Evolutionary conservation across 116 monocot species (phyloP), one percentile per base, ranked within the genome.

Genomic region (Phalaenopsis hybrid): DNA sequence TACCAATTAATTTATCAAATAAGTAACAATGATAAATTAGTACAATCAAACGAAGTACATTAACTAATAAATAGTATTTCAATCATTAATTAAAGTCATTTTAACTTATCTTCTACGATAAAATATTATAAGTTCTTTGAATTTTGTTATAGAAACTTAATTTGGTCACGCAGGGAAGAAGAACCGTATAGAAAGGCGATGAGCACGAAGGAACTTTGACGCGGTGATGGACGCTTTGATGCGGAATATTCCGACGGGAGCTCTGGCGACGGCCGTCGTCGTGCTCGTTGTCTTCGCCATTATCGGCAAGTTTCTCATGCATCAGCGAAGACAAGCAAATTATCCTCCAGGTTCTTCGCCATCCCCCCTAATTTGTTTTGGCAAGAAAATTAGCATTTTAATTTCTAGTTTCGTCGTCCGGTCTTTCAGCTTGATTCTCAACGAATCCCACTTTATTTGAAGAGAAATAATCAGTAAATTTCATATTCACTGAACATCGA

Each of bases 181-280:
- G 2, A 37, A 37, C 37, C 37, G 37, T 37, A 1, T 37, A 37
- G 28, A 28, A 65, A 15, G 65, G 8, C 37, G 23, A 23, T 21
- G 65, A 65, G 12, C 65, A 15, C 2, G 6, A 65, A 20, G 65
- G 28, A 65, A 28, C 65, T 23, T 65, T 10, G 65, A 25, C 8
- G 65, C 65, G 9, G 23, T 31, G 28, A 73, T 73, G 73, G 73
- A 73, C 12, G 73, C 73, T 41, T 41, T 75, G n/a, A 18, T 75
- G 17, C 75, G 45, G 46, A 46, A 46, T 46, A 75, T 46, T 45
- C 12, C 45, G 18, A n/a, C 34, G 4, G 46, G 18, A n/a, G 15
- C 20, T 75, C 75, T 75, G 75, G 46, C 75, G n/a, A 75, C 9
- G 45, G 46, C 33, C 75, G 8, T 10, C 8, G 17, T 21, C 17